Evolutionary conservation across 768 basidiomycete genomes (phyloP), one percentile per base, ranked within the genome.

Genomic region (Mycena polygramma): DNA sequence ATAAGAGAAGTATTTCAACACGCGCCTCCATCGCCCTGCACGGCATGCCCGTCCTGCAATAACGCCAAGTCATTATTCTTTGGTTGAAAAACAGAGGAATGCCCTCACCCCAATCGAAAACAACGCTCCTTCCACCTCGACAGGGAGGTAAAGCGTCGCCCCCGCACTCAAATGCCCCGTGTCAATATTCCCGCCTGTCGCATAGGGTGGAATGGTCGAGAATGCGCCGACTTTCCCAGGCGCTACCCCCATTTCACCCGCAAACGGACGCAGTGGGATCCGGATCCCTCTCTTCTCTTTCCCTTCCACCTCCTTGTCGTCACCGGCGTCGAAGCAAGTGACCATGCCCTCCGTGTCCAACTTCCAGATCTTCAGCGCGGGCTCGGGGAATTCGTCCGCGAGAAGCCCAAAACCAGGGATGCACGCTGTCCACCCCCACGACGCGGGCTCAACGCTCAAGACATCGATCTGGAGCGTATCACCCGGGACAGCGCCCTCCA

Each of bases 181-280:
- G 70, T 91, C 90, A 20, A 91, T 79, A 74, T 91, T 90, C 1
- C 90, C 89, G 2, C 89, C 90, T 0, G 90, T 90, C 39, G 77
- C 79, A 70, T 89, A 90, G 2, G 90, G 90, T 53, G 90, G 90
- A 57, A 90, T 90, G 20, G 88, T 90, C 17, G 89, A 90, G 73
- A 84, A 86, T 36, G 86, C 82, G 2, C 90, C 90, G 13, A 73
- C 75, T 64, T 79, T 80, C 19, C 83, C 88, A 24, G 82, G 85
- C 22, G 87, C 90, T 20, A 90, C 86, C 17, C 90, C 89, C 87
- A 91, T 89, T 78, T 90, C 89, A 0, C 90, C 90, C 11, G 88
- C 85, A 77, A 91, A 91, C 19, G 90, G 89, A 43, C 82, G 74
- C 8, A 91, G 63, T 5, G 87, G 89, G 35, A 90, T 83, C 69